Conservation (phyloP, 805 yeast genomes). For the Zygotorulaspora florentina region DNA sequence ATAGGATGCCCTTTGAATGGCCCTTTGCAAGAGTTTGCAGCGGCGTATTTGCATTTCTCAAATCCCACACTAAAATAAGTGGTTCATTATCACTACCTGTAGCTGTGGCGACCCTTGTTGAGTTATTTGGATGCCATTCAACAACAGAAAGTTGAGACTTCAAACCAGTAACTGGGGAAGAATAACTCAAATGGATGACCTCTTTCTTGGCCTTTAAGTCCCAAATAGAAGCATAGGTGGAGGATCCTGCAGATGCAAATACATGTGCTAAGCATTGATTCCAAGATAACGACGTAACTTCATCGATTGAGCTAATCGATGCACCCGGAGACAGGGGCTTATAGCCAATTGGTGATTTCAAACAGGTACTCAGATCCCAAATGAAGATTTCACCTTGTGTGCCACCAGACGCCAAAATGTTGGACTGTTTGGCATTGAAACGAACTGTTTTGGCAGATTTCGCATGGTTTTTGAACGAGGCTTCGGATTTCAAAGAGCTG, state of each 20-base stretch:
- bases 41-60: conserved; percentile 91
- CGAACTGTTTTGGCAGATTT: conserved; percentile 68
- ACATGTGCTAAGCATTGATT: conserved; percentile 78
- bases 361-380: conserved; percentile 76
- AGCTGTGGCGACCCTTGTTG: conserved; percentile 85
- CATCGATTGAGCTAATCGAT: conserved; percentile 76
- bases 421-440: conserved; percentile 70
- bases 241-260: conserved; percentile 82
- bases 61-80: conserved; percentile 84
- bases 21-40: conserved; percentile 61
- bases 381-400: conserved; percentile 81
- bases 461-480: conserved; percentile 54
- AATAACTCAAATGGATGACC: conserved; percentile 76
- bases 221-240: conserved; percentile 90
- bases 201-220: conserved; percentile 84
- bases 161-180: conserved; percentile 45
- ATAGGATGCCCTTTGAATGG: conserved; percentile 81
- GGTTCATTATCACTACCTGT: conserved; percentile 79
- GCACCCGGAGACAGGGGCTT: conserved; percentile 62
- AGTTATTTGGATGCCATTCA: conserved; percentile 90
- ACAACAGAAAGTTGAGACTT: conserved; percentile 75
- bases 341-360: conserved; percentile 36
- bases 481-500: conserved; percentile 44
- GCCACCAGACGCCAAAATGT: conserved; percentile 82
- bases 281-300: conserved; percentile 82